Evolutionary conservation across 2,329 filamentous ascomycete genomes (phyloP).

Genomic region (Teratosphaeriaceae sp.): DNA sequence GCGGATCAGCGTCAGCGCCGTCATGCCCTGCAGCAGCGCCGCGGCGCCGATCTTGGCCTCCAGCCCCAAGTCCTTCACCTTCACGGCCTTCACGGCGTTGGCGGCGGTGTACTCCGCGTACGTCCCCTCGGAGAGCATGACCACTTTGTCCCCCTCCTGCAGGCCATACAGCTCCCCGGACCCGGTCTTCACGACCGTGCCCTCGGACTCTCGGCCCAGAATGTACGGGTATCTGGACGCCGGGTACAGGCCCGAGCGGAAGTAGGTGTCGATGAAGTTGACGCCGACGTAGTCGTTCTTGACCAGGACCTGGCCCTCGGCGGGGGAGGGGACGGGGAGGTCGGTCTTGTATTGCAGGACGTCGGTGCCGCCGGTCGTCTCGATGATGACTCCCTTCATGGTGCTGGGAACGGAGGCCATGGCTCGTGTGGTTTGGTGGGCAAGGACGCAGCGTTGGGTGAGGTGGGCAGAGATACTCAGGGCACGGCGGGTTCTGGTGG

Average conservation of each 20-base stretch:
- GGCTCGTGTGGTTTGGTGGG: background rate
- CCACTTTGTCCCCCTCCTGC: conserved; percentile 62
- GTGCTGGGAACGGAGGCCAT: conserved; percentile 49
- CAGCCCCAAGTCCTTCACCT: conserved; percentile 58
- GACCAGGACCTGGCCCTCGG: conserved; percentile 68
- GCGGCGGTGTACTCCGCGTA: conserved; percentile 57
- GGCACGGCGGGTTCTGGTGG: conserved; percentile 1
- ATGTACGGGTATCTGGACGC: conserved; percentile 62
- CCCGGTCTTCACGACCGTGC: conserved; percentile 59
- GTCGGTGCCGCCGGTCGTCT: conserved; percentile 64
- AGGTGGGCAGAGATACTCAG: conserved; percentile 4
- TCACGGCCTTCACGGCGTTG: conserved; percentile 49
- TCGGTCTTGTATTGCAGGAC: conserved; percentile 66
- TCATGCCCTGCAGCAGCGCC: conserved; percentile 71
- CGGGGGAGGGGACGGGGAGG: conserved; percentile 60
- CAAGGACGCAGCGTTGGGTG: conserved; percentile 2
- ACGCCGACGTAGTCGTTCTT: conserved; percentile 75
- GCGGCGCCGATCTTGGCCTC: conserved; percentile 59
- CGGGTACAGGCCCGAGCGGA: conserved; percentile 75
- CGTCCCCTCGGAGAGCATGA: conserved; percentile 53
- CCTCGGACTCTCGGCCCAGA: conserved; percentile 73
- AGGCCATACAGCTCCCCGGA: conserved; percentile 48
- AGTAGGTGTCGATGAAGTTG: conserved; percentile 92
- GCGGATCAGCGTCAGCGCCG: conserved; percentile 69
- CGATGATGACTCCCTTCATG: conserved; percentile 68